phyloP scores from a whole-genome alignment of 305 asterid genomes.

The Withania somnifera region DNA sequence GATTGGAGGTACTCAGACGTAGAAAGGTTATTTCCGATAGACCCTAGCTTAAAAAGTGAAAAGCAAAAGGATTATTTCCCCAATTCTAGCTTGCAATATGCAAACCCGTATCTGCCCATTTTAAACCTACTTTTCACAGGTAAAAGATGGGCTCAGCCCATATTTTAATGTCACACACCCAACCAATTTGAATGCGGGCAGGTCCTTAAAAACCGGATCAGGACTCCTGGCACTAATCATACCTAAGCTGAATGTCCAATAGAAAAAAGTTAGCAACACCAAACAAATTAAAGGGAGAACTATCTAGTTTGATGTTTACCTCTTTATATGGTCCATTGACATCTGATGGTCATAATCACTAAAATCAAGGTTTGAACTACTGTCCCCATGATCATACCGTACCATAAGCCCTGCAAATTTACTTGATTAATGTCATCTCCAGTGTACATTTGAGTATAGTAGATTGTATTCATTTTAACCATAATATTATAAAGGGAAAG shows the following conservation, averaged over 20 bases:
- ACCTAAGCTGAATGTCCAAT: background rate
- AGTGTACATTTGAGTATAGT: background rate
- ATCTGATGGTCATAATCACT: slow-evolving; percentile 17
- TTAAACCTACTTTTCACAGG: no score
- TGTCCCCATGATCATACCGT: slow-evolving; percentile 48
- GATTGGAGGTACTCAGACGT: no score
- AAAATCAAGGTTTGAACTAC: slow-evolving; percentile 36
- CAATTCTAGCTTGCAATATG: no score
- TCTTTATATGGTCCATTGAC: slow-evolving; percentile 18
- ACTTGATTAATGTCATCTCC: background rate
- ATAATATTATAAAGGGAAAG: background rate
- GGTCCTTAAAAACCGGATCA: no score
- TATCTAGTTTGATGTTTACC: background rate
- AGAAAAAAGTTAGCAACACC: background rate
- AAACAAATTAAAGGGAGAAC: background rate
- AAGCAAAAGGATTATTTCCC: no score
- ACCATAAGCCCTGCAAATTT: slow-evolving; percentile 47
- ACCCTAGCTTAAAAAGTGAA: no score
- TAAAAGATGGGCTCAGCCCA: no score
- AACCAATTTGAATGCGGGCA: no score
- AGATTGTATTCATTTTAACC: background rate
- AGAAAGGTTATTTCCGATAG: no score
- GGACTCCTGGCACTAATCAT: background rate
- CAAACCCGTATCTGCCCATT: no score
- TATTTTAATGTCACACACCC: no score